Evolutionary conservation across 805 yeast genomes (phyloP).

Genomic region (Ogataea allantospora): DNA sequence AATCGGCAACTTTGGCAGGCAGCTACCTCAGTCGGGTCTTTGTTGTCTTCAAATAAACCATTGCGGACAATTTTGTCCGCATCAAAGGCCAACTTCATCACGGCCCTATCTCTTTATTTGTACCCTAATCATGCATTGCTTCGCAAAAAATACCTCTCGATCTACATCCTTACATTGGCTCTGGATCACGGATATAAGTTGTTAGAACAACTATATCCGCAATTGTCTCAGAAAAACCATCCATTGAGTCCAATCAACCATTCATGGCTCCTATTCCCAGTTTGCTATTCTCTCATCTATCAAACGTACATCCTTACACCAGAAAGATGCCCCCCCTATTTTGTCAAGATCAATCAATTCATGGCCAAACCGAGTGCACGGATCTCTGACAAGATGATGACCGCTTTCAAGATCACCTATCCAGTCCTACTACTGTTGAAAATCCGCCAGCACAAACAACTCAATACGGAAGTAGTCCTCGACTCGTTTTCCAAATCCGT

Average conservation of each 20-base stretch:
- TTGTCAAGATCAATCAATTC: slow-evolving; percentile 12
- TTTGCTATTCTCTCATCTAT: slow-evolving; percentile 21
- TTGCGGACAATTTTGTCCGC: slow-evolving; percentile 1
- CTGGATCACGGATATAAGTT: slow-evolving; percentile 22
- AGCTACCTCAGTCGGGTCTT: slow-evolving; percentile 9
- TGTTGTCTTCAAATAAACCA: slow-evolving; percentile 18
- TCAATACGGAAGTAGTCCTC: slow-evolving; percentile 11
- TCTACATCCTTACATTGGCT: slow-evolving; percentile 15
- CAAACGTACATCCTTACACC: slow-evolving; percentile 10
- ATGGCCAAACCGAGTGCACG: slow-evolving; percentile 1
- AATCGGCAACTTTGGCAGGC: background rate
- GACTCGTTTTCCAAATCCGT: slow-evolving; percentile 7
- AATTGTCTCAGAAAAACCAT: slow-evolving; percentile 8
- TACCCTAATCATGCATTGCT: slow-evolving; percentile 17
- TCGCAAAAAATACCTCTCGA: slow-evolving; percentile 20
- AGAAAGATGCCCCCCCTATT: slow-evolving; percentile 20
- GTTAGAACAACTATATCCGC: slow-evolving; percentile 14
- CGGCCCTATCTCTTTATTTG: slow-evolving; percentile 11
- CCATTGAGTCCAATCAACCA: slow-evolving; percentile 7
- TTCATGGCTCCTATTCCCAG: slow-evolving; percentile 25
- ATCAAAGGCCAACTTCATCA: slow-evolving; percentile 12
- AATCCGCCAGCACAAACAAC: slow-evolving; percentile 1
- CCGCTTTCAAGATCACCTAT: slow-evolving; percentile 15
- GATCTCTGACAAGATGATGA: slow-evolving; percentile 12
- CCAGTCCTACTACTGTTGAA: slow-evolving; percentile 14